Evolutionary conservation across 2,329 filamentous ascomycete species (phyloP), one percentile per base, ranked within the genome.

Genomic region (Sclerotinia borealis): DNA sequence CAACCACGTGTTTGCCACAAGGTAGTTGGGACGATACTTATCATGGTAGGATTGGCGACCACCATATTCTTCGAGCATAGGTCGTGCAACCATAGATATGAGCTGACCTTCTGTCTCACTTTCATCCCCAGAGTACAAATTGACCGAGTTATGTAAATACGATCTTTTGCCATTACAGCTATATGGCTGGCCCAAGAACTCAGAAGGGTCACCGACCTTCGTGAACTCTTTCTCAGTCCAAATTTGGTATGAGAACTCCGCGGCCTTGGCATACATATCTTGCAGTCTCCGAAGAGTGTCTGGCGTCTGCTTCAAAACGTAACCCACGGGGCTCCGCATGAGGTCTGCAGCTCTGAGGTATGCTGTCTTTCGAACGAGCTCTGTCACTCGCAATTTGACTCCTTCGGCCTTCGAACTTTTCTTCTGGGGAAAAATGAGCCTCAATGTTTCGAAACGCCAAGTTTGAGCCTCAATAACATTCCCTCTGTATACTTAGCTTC

Each of bases 1-100:
- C 10, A 1, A 10, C 1, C 0, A 29, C 3, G 0, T 0, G 7
- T 0, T 0, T 2, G 0, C 8, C 9, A 2, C 1, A 15, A 15
- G 29, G 19, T n/a, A n/a, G n/a, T n/a, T n/a, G n/a, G n/a, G n/a
- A n/a, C n/a, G n/a, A n/a, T n/a, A n/a, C n/a, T 17, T 11, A 34
- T 3, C 10, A 15, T 1, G 1, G 9, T 15, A 1, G n/a, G 49
- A n/a, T 3, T 0, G 0, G 11, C 1, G 3, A 1, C 1, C 0
- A 19, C 36, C 51, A 29, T 4, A 29, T 15, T 0, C 11, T 1
- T 29, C 1, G 19, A 55, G 7, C 10, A 3, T 1, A 55, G 51
- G 51, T 19, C 17, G 41, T n/a, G 0, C 0, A 41, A 55, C 36
- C 36, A 55, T 15, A 22, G 17, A 1, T 41, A 55, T 55, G 29